phyloP scores from a whole-genome alignment of 352 stramenopile species.

The Phytopythium aichiense region DNA sequence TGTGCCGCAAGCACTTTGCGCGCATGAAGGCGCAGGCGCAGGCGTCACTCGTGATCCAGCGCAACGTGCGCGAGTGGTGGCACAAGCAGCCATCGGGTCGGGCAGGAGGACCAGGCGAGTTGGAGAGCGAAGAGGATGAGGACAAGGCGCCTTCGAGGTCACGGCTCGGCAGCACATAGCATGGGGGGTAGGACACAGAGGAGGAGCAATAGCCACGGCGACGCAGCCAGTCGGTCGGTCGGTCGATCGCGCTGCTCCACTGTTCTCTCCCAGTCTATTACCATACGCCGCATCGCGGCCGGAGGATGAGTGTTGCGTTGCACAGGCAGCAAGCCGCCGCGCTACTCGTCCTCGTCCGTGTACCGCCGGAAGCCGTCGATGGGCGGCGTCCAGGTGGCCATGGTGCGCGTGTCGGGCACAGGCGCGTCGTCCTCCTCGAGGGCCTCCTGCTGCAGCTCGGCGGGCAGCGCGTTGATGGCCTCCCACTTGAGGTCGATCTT shows the following conservation, averaged over 20 bases:
- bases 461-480: constrained; percentile 84
- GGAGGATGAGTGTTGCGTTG: not conserved
- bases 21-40: constrained; percentile 83
- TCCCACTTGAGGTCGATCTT: constrained; percentile 92
- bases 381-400: constrained; percentile 85
- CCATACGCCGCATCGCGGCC: not conserved
- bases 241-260: not conserved
- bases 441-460: constrained; percentile 75
- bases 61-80: constrained; percentile 84
- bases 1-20: constrained; percentile 85
- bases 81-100: constrained; percentile 44
- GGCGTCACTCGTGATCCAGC: constrained; percentile 80
- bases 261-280: constrained; percentile 4
- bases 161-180: not conserved
- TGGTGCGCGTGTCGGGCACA: constrained; percentile 57
- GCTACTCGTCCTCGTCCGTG: constrained; percentile 39
- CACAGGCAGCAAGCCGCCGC: too few species aligned
- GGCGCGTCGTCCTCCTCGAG: constrained; percentile 62
- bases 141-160: not conserved
- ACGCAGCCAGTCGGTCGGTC: not conserved
- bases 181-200: not conserved
- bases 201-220: not conserved
- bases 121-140: not conserved
- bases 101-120: not conserved
- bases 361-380: constrained; percentile 85